Base-by-base conservation (phyloP, 225 moss, liverwort and hornwort genomes). In the Sphagnum contortum region DNA sequence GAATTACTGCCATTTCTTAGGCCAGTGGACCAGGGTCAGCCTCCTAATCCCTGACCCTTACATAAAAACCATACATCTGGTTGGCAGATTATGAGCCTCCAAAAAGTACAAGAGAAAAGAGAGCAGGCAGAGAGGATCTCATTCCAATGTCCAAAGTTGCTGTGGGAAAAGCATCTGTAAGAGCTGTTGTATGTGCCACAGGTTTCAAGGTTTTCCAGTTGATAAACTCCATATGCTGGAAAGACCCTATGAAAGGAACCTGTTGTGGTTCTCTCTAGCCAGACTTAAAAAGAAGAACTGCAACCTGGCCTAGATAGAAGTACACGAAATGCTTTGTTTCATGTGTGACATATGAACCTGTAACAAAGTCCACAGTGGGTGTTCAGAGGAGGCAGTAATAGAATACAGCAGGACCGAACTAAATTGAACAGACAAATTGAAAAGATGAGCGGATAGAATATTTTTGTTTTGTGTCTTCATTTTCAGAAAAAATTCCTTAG, bases 341-440 rank as follows among this genome's bases (percentile, higher is more conserved):
- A 62, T 96, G 95, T 45, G 95, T 96, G 70, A 96, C 92, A 74
- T 96, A 96, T 65, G 95, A 96, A 73, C 95, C 92, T 96, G 92
- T 80, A 73, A 50, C 29, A 29, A 29, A 29, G 29, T 29, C 29
- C 29, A 29, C 29, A 29, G 29, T 29, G 29, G 29, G 29, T 29
- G 0, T 29, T 29, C 29, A 29, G 29, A 29, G 0, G 29, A 29
- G 29, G 29, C 29, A 29, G 29, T 29, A 29, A 29, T 29, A 1
- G 1, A 29, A 29, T 29, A 29, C 29, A 29, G 29, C 29, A 29
- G 29, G 29, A 29, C 29, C 29, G 29, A 29, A 29, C 29, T 29
- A 29, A 29, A 29, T 29, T 29, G 13, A 64, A 67, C 61, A 57
- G 58, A 72, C 73, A 65, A 12, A 49, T 51, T 57, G n/a, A 57